Evolutionary conservation across 1,284 basidiomycete species (phyloP), one percentile per base, ranked within the genome.

Genomic region (Gomphus bonarii): DNA sequence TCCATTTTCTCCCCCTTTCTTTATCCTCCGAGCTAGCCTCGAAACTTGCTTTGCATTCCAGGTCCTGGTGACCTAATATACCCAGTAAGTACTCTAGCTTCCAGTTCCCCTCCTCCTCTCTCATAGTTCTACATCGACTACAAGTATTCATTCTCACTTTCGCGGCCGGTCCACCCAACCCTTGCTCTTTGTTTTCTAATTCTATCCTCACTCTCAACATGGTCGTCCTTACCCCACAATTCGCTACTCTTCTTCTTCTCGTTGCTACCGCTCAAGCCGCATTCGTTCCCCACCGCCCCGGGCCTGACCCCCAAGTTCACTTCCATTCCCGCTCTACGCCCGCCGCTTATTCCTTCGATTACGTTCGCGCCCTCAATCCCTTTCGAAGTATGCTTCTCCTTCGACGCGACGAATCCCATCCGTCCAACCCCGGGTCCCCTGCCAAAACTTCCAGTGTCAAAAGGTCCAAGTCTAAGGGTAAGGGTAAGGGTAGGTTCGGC

Each of bases 141-240:
- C 28, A n/a, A 49, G 30, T 46, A 49, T 56, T 43, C 22, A 31
- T 50, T 42, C 38, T 35, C 28, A 36, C 7, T 33, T 48, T 25
- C 51, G 50, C 59, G 40, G 42, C 57, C 14, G 50, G 59, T 51
- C 36, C 18, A 42, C 47, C 59, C 60, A 57, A 50, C 31, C 12
- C 30, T 30, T 22, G 6, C 11, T 5, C 31, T 36, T 7, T 22
- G 36, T 18, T 31, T 14, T 50, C 5, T 3, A 48, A 30, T 40
- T n/a, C 58, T 53, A 60, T 59, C 35, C 50, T 52, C 50, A 58
- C 63, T 40, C 54, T 57, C 18, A 69, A 61, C 63, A 81, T 81
- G 79, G 72, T 79, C 64, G 69, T 69, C 56, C 67, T 78, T 54
- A 68, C 70, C 54, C 65, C 72, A 54, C 76, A 71, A 63, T 74